Evolutionary conservation across 257 asterid species (phyloP).

Genomic region (Anisodus tanguticus): DNA sequence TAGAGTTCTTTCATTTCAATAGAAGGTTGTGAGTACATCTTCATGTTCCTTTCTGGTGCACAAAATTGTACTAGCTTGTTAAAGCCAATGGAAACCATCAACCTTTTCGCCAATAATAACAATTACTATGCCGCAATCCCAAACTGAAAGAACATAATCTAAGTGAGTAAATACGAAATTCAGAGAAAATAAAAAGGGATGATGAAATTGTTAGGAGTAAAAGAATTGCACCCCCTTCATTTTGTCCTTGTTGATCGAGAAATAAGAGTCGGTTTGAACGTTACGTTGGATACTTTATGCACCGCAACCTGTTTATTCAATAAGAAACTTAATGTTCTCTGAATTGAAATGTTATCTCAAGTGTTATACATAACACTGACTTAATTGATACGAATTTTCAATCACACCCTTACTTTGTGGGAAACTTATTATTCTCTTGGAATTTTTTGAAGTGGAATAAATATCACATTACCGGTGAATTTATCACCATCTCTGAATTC

Average conservation of each 20-base stretch:
- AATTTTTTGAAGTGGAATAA: too few species aligned
- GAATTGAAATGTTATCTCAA: background rate
- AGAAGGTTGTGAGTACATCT: background rate
- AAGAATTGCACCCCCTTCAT: background rate
- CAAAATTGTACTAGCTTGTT: background rate
- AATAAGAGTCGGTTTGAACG: background rate
- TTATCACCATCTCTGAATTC: too few species aligned
- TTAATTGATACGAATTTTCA: too few species aligned
- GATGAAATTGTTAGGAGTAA: background rate
- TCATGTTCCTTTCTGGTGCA: background rate
- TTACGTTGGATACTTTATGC: background rate
- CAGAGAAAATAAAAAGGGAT: background rate
- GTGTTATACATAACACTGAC: background rate
- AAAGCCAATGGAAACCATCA: background rate
- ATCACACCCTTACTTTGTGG: too few species aligned
- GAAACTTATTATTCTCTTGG: too few species aligned
- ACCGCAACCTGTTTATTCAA: background rate
- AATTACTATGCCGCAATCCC: background rate
- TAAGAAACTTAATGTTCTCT: background rate
- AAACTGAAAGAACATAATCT: background rate
- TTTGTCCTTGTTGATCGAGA: background rate
- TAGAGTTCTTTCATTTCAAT: background rate
- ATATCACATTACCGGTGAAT: too few species aligned
- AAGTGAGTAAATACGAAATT: background rate
- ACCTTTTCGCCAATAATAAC: background rate